Conservation (phyloP, 495 filamentous ascomycete genomes). For the Hypoxylon subgilvum region DNA sequence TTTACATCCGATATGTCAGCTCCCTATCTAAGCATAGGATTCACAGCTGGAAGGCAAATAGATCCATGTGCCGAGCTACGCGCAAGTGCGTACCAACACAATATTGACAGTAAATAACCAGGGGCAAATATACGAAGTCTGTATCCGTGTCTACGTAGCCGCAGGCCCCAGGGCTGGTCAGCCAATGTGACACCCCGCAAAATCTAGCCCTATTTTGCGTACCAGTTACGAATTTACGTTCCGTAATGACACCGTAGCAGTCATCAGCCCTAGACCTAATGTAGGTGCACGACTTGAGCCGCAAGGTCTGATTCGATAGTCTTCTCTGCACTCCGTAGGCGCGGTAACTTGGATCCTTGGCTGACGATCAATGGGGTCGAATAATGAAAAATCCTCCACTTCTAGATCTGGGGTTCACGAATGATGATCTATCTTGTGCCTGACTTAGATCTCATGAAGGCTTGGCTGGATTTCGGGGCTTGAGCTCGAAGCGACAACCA, state of each 20-base stretch:
- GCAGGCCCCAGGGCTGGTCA: neutral
- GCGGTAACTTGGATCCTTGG: neutral
- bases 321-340: slow-evolving; percentile 4
- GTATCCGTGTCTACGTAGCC: slow-evolving; percentile 9
- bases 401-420: slow-evolving; percentile 20
- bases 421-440: slow-evolving; percentile 24
- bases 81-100: too few relatives aligned
- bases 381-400: slow-evolving; percentile 22
- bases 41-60: too few relatives aligned
- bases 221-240: slow-evolving; percentile 5
- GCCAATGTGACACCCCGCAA: slow-evolving; percentile 11
- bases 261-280: slow-evolving; percentile 3
- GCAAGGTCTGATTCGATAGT: slow-evolving; percentile 25
- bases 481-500: slow-evolving; percentile 5
- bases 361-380: slow-evolving; percentile 15
- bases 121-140: neutral
- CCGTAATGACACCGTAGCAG: slow-evolving; percentile 6
- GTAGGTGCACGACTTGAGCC: slow-evolving; percentile 11
- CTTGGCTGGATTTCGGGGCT: slow-evolving; percentile 4
- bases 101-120: neutral
- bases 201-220: slow-evolving; percentile 7
- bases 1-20: too few relatives aligned
- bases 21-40: too few relatives aligned
- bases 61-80: too few relatives aligned
- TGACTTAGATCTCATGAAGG: slow-evolving; percentile 25